Base-by-base conservation (phyloP, 2,329 filamentous ascomycete genomes). In the Zasmidium cellare region DNA sequence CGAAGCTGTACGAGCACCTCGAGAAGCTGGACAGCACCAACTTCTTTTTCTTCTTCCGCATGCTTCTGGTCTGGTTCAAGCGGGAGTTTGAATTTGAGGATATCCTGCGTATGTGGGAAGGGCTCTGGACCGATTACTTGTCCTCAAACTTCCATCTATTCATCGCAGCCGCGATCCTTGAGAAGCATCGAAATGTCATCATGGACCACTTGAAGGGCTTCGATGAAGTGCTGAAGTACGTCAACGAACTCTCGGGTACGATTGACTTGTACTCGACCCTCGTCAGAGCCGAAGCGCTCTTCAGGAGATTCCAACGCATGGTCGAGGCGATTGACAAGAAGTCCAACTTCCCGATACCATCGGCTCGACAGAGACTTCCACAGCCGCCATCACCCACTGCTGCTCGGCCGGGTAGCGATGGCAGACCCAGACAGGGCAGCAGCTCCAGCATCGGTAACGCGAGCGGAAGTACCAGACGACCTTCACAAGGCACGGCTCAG, bases 31-130 rank as follows among this genome's bases (percentile, higher is more conserved):
- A 99, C 69, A 96, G 90, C 69, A 99, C 94, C 22, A 99, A 99
- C 74, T 99, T 99, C 76, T 99, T 99, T 77, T 99, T 99, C 80
- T 97, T 99, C 80, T 99, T 97, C 84, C 90, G 94, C 59, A 97
- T 97, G 94, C 82, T 99, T 31, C 82, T 99, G 1, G 94, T 99
- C 9, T 99, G 94, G 94, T 99, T 94, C 76, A 99, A 99, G 80
- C 88, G 94, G 49, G 94, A 99, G 75, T 99, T 99, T 68, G 84
- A 86, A 65, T 99, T 93, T 91, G 74, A 83, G 49, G 92, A 97
- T 69, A 86, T 96, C 11, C 78, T 97, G 31, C 84, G 90, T 18
- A 79, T 99, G 3, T 99, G 94, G 94, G 94, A 99, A 75, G 82
- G 84, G 0, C 78, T 97, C 2, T 99, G 96, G 94, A 97, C 94